These are phyloP conservation scores for Chalciporus sp. DNA, from an alignment of 1,284 basidiomycete species.

Conservation along the genomic window DNA sequence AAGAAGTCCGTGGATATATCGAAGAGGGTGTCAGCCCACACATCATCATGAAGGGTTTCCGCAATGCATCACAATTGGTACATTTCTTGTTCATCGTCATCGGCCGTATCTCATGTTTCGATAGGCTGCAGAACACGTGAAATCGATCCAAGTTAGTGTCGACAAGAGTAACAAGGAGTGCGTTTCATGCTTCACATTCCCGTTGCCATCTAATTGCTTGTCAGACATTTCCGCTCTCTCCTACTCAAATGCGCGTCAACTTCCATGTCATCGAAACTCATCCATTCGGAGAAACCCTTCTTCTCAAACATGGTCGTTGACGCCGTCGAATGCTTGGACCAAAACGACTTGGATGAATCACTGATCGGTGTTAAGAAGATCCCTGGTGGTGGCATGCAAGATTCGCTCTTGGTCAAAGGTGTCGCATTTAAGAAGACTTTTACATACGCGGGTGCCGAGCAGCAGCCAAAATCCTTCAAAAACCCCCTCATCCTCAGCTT, in stretches of 20 bases:
- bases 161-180: slow-evolving; percentile 91
- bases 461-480: slow-evolving; percentile 94
- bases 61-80: slow-evolving; percentile 87
- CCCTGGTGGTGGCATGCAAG: slow-evolving; percentile 98
- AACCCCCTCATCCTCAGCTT: slow-evolving; percentile 91
- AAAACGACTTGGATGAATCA: slow-evolving; percentile 92
- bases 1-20: slow-evolving; percentile 90
- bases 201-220: slow-evolving; percentile 11
- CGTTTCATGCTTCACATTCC: slow-evolving; percentile 35
- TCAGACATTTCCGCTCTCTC: slow-evolving; percentile 89
- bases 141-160: slow-evolving; percentile 88
- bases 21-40: slow-evolving; percentile 98
- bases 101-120: slow-evolving; percentile 13
- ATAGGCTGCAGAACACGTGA: slow-evolving; percentile 86
- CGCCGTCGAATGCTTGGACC: slow-evolving; percentile 91
- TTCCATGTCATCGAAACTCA: slow-evolving; percentile 99
- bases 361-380: slow-evolving; percentile 99
- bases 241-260: slow-evolving; percentile 97
- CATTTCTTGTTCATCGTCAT: slow-evolving; percentile 27
- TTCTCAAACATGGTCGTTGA: slow-evolving; percentile 99
- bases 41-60: slow-evolving; percentile 96
- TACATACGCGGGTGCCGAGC: slow-evolving; percentile 98
- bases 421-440: slow-evolving; percentile 99
- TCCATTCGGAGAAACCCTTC: slow-evolving; percentile 98
- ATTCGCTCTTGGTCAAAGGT: slow-evolving; percentile 86